Conservation (phyloP, 2,329 filamentous ascomycete species). For the Endocalyx cinctus region DNA sequence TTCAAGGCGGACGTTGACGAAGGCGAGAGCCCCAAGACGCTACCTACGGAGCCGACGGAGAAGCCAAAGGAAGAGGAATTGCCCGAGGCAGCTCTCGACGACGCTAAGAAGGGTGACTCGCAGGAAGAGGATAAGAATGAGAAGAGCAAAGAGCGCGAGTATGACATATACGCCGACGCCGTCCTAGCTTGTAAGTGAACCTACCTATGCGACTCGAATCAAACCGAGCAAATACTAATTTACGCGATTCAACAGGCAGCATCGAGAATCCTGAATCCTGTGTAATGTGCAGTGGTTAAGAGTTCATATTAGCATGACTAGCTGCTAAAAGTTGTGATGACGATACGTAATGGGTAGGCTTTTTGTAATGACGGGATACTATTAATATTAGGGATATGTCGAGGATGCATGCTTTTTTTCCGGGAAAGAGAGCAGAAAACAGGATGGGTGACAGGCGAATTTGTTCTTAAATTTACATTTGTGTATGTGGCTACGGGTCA, state of each 20-base stretch:
- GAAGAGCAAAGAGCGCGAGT: conserved; percentile 70
- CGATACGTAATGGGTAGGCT: conserved; percentile 17
- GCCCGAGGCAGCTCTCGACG: conserved; percentile 48
- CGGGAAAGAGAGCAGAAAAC: background rate
- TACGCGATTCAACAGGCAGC: conserved; percentile 54
- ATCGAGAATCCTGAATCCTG: conserved; percentile 96
- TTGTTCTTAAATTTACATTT: too few species aligned
- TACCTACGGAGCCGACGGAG: conserved; percentile 66
- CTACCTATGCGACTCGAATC: background rate
- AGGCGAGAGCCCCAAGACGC: conserved; percentile 72
- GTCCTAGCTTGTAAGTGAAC: conserved; percentile 71
- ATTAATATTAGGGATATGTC: conserved; percentile 9
- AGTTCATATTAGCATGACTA: background rate
- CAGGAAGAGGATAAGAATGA: conserved; percentile 72
- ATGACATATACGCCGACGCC: conserved; percentile 92
- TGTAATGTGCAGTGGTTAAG: conserved; percentile 92
- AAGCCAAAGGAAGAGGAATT: conserved; percentile 63
- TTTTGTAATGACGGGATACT: too few species aligned
- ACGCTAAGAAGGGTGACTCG: conserved; percentile 41
- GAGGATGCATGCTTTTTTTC: too few species aligned
- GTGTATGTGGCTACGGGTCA: too few species aligned
- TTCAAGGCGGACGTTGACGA: conserved; percentile 77
- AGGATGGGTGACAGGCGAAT: too few species aligned
- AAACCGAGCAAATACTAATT: conserved; percentile 22
- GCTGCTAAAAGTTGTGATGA: conserved; percentile 14